phyloP scores from a whole-genome alignment of 495 filamentous ascomycete genomes.

The Echria macrotheca region DNA sequence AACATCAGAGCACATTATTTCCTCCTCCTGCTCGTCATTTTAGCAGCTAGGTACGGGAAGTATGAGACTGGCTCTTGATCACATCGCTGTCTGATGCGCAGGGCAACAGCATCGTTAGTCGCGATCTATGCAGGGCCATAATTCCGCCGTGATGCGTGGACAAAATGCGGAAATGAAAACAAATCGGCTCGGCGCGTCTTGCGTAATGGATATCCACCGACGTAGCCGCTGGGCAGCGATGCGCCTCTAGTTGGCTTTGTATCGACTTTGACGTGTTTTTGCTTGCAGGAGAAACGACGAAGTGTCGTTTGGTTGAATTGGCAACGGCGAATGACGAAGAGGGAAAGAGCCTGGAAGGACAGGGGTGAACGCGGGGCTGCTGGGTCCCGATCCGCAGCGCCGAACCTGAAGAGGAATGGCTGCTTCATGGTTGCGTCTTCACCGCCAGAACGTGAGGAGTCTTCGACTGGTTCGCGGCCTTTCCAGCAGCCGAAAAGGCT shows the following conservation, averaged over 20 bases:
- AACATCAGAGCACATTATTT: too few species aligned
- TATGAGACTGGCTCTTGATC: not conserved
- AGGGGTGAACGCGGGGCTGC: not conserved
- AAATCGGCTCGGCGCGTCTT: constrained; percentile 12
- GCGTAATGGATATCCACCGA: constrained; percentile 16
- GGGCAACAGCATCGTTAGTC: not conserved
- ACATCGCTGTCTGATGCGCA: not conserved
- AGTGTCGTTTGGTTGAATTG: not conserved
- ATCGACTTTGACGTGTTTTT: constrained; percentile 8
- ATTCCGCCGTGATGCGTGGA: constrained; percentile 14
- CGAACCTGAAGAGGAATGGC: constrained; percentile 3
- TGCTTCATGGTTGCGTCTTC: constrained; percentile 9
- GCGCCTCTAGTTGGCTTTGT: constrained; percentile 21
- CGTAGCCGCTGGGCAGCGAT: constrained; percentile 31
- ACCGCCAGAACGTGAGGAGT: constrained; percentile 17
- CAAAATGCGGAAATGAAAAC: constrained; percentile 12
- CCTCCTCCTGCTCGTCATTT: constrained; percentile 1
- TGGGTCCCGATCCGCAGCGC: not conserved
- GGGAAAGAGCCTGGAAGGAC: constrained; percentile 1
- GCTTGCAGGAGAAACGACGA: not conserved
- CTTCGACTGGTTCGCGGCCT: constrained; percentile 4
- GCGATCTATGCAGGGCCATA: constrained; percentile 7
- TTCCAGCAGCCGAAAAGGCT: too few species aligned
- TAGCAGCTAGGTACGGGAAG: not conserved
- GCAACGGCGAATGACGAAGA: constrained; percentile 1